A percentile compares a stretch with the other conserved stretches of the same genome.
These are phyloP conservation scores for Massariosphaeria phaeospora DNA, from an alignment of 495 filamentous ascomycete species.

Conservation along the genomic window DNA sequence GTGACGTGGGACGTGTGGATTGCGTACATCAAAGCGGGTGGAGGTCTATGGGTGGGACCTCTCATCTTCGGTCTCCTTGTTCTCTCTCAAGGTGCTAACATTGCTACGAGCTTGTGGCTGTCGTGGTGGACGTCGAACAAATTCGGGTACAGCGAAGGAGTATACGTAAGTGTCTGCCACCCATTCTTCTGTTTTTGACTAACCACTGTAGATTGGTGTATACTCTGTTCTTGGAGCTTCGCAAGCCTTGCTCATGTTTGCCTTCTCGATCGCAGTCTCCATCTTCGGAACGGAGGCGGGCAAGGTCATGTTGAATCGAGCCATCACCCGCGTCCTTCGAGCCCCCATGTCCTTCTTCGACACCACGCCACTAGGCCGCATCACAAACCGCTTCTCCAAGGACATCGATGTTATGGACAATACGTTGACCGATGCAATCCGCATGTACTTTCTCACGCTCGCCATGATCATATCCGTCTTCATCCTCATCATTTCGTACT, in stretches of 20 bases:
- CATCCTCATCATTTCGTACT: slow-evolving; percentile 83
- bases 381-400: slow-evolving; percentile 94
- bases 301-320: slow-evolving; percentile 76
- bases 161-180: slow-evolving; percentile 49
- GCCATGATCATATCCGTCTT: slow-evolving; percentile 69
- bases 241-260: slow-evolving; percentile 77
- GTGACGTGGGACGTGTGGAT: slow-evolving; percentile 80
- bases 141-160: slow-evolving; percentile 57
- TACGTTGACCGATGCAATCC: slow-evolving; percentile 79
- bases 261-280: slow-evolving; percentile 62
- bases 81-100: slow-evolving; percentile 73
- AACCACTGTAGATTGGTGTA: slow-evolving; percentile 58
- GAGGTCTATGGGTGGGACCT: slow-evolving; percentile 64
- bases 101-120: slow-evolving; percentile 84
- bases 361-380: slow-evolving; percentile 91
- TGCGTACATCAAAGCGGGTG: slow-evolving; percentile 75
- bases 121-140: slow-evolving; percentile 84
- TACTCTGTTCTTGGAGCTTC: slow-evolving; percentile 71
- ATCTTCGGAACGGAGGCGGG: slow-evolving; percentile 75
- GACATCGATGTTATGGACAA: slow-evolving; percentile 97
- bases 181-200: slow-evolving; percentile 10
- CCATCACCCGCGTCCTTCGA: slow-evolving; percentile 72
- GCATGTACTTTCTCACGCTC: slow-evolving; percentile 86
- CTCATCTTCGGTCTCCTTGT: slow-evolving; percentile 61
- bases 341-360: slow-evolving; percentile 98